Evolutionary conservation across 2,329 filamentous ascomycete genomes (phyloP).

Genomic region (Whalleya microplaca): DNA sequence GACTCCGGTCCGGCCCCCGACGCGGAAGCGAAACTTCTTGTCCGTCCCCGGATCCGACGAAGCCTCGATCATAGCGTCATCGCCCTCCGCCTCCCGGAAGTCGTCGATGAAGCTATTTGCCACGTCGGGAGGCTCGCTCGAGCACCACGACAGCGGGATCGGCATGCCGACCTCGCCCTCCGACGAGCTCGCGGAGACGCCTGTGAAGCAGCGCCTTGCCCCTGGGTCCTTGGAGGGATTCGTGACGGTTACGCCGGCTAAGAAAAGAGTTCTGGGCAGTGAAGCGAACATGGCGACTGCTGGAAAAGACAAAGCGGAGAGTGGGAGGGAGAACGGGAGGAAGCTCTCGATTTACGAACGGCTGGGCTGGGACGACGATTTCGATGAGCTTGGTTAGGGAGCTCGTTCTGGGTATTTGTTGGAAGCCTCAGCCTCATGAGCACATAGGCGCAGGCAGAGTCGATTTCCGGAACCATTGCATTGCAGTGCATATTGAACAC

Average conservation of each 20-base stretch:
- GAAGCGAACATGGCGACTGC: background rate
- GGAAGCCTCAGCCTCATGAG: background rate
- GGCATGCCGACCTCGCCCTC: constrained; percentile 37
- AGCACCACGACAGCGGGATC: constrained; percentile 35
- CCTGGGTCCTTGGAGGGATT: constrained; percentile 26
- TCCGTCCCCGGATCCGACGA: constrained; percentile 30
- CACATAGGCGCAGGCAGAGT: background rate
- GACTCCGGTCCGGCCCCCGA: constrained; percentile 29
- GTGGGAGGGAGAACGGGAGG: constrained; percentile 27
- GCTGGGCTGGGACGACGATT: constrained; percentile 63
- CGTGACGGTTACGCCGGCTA: constrained; percentile 31
- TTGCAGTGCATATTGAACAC: constrained; percentile 4
- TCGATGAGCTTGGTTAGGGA: constrained; percentile 42
- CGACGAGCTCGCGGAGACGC: constrained; percentile 39
- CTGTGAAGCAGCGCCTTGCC: constrained; percentile 38
- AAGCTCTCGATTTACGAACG: constrained; percentile 55
- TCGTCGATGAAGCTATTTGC: constrained; percentile 23
- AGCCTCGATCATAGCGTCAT: constrained; percentile 35
- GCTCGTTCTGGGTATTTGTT: background rate
- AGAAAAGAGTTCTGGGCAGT: constrained; percentile 21
- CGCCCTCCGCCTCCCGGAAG: constrained; percentile 34
- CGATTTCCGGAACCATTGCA: background rate
- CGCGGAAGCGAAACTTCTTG: constrained; percentile 21
- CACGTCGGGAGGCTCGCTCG: constrained; percentile 13
- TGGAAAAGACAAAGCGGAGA: background rate